Base-by-base conservation (phyloP, 1,139 yeast genomes). In the Hyphopichia pseudoburtonii region DNA sequence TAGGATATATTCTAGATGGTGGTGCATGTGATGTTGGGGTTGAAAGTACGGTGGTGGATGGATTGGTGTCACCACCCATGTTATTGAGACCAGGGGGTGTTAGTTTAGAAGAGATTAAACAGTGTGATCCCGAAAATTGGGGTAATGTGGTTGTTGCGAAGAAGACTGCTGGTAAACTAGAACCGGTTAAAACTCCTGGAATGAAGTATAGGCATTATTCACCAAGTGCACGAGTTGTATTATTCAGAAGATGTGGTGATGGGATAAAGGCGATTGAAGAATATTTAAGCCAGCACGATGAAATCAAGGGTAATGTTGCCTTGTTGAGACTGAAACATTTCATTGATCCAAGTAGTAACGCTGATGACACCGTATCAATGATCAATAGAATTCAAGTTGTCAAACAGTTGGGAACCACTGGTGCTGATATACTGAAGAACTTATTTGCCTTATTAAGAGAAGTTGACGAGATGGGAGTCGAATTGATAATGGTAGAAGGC, bases 121-220 rank as follows among this genome's bases (percentile, higher is more conserved):
- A 60, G 34, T 61, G 61, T 27, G 95, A 95, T 0, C 96, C 95
- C 39, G 44, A 36, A 11, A 39, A 39, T 25, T 90, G 97, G 97
- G 50, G 60, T 6, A 56, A 79, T 35, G 75, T 87, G 2, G 60
- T 76, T 2, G 64, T 85, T 4, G 94, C 87, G 1, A 81, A 78
- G 47, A 76, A 79, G 43, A 76, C 78, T 0, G 88, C 90, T 0
- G 82, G 76, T 2, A 70, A 71, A 17, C 60, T 71, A 36, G 96
- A 86, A 51, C 72, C 81, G 0, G 97, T 90, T 0, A 76, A 86
- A 48, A 92, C 98, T 0, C 98, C 98, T 0, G 98, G 98, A 0
- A 92, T 92, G 98, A 92, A 92, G 56, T 92, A 92, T 57, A 81
- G 87, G 49, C 98, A 92, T 59, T 92, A 92, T 60, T 86, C 97